These are phyloP conservation scores for Thelonectria rubi DNA, from an alignment of 2,329 filamentous ascomycete species.

Conservation along the genomic window DNA sequence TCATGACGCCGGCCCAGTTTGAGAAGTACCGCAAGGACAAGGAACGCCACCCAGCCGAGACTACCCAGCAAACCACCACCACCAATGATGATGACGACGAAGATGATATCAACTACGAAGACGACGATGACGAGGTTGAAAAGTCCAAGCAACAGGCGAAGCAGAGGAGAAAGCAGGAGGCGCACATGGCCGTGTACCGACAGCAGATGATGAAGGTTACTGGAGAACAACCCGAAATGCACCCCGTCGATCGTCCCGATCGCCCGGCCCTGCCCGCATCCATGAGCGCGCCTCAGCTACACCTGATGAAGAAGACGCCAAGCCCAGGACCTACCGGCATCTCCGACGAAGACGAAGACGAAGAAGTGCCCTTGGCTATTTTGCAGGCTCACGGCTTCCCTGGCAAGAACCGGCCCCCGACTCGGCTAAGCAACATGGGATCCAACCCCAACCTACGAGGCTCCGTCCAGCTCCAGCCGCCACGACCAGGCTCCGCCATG, in stretches of 20 bases:
- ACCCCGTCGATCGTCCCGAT: conserved; percentile 53
- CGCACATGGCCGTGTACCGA: conserved; percentile 87
- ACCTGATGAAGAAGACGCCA: conserved; percentile 48
- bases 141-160: conserved; percentile 76
- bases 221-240: conserved; percentile 64
- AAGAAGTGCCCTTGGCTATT: conserved; percentile 87
- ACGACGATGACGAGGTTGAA: conserved; percentile 82
- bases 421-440: conserved; percentile 68
- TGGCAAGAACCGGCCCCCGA: conserved; percentile 77
- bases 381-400: conserved; percentile 91
- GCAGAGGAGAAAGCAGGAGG: conserved; percentile 87
- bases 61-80: conserved; percentile 56
- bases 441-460: conserved; percentile 78
- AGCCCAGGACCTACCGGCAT: conserved; percentile 56
- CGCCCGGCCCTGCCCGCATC: conserved; percentile 62
- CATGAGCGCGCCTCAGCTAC: conserved; percentile 70
- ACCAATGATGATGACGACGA: conserved; percentile 70
- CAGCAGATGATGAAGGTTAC: conserved; percentile 98
- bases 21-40: conserved; percentile 82
- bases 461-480: conserved; percentile 53
- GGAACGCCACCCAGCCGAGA: conserved; percentile 62
- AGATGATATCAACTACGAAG: conserved; percentile 72
- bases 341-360: conserved; percentile 86
- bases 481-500: conserved; percentile 64
- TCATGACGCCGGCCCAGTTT: conserved; percentile 91